Conservation (phyloP, 768 basidiomycete species). For the Boletellus ananiceps region DNA sequence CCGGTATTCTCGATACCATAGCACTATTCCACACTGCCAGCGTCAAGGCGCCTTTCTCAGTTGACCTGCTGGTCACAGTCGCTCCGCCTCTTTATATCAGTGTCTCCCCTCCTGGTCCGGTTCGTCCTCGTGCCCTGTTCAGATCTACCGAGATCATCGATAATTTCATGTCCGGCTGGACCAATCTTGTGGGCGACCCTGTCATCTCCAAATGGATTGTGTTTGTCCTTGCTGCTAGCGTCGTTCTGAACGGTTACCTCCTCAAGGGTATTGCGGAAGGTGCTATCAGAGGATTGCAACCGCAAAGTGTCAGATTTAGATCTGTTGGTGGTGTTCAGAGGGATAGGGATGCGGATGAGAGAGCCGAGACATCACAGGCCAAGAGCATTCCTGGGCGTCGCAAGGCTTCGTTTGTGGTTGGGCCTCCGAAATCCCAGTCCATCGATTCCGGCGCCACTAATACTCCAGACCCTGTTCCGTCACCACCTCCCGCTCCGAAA, state of each 20-base stretch:
- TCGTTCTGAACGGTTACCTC: conserved; percentile 89
- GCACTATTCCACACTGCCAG: conserved; percentile 32
- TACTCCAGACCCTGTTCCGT: conserved; percentile 15
- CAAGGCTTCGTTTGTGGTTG: conserved; percentile 25
- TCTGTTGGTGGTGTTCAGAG: conserved; percentile 22
- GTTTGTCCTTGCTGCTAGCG: conserved; percentile 75
- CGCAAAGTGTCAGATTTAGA: conserved; percentile 27
- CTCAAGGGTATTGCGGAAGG: conserved; percentile 80
- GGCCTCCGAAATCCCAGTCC: conserved; percentile 15
- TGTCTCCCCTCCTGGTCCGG: conserved; percentile 35
- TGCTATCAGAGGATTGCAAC: conserved; percentile 30
- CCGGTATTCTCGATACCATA: conserved; percentile 54
- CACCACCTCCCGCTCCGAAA: conserved; percentile 9
- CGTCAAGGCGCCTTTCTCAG: conserved; percentile 17
- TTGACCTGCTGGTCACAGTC: conserved; percentile 55
- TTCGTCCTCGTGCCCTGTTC: conserved; percentile 30
- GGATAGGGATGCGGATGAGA: conserved; percentile 19
- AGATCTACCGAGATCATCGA: conserved; percentile 59
- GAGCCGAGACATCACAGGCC: conserved; percentile 15
- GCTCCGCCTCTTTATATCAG: conserved; percentile 55
- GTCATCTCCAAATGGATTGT: conserved; percentile 95
- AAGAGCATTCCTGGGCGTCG: conserved; percentile 9
- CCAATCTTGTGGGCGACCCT: conserved; percentile 87
- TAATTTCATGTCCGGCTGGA: conserved; percentile 88
- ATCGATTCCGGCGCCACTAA: conserved; percentile 15